These are phyloP conservation scores for Pythium rhizo-oryzae DNA, from an alignment of 352 stramenopile genomes.

Conservation along the genomic window DNA sequence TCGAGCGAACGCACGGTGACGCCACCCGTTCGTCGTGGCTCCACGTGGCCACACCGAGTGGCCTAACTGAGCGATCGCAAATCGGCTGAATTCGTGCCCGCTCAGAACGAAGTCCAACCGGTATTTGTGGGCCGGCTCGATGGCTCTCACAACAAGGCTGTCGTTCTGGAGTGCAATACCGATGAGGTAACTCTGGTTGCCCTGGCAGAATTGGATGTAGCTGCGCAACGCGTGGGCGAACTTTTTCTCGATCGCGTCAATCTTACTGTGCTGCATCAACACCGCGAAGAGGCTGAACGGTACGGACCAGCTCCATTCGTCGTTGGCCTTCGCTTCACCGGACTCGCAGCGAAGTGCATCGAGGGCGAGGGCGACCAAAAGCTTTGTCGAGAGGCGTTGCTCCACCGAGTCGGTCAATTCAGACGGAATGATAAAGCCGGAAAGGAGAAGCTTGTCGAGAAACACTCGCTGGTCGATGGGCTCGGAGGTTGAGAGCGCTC, in stretches of 20 bases:
- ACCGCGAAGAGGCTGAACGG: constrained; percentile 54
- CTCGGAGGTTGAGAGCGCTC: constrained; percentile 23
- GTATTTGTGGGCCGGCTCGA: constrained; percentile 63
- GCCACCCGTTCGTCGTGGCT: not conserved
- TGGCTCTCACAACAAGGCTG: constrained; percentile 43
- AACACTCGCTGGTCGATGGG: constrained; percentile 50
- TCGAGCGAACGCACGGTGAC: constrained; percentile 25
- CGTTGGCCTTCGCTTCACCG: constrained; percentile 22
- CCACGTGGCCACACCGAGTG: constrained; percentile 19
- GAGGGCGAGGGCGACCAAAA: constrained; percentile 45
- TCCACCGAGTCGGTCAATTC: constrained; percentile 1
- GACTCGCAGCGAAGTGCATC: constrained; percentile 47
- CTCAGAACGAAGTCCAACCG: constrained; percentile 51
- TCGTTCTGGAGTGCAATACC: constrained; percentile 37
- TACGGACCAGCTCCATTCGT: constrained; percentile 28
- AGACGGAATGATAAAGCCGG: constrained; percentile 34
- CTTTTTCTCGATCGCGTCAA: constrained; percentile 53
- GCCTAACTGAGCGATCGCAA: constrained; percentile 23
- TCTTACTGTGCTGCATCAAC: constrained; percentile 43
- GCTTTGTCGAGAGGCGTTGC: constrained; percentile 36
- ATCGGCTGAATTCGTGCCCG: constrained; percentile 48
- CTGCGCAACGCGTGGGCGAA: constrained; percentile 49
- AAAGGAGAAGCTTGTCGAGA: constrained; percentile 38
- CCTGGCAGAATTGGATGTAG: constrained; percentile 41
- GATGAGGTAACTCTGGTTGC: constrained; percentile 52